Base-by-base conservation (phyloP, 257 asterid species). In the Solanum pimpinellifolium region DNA sequence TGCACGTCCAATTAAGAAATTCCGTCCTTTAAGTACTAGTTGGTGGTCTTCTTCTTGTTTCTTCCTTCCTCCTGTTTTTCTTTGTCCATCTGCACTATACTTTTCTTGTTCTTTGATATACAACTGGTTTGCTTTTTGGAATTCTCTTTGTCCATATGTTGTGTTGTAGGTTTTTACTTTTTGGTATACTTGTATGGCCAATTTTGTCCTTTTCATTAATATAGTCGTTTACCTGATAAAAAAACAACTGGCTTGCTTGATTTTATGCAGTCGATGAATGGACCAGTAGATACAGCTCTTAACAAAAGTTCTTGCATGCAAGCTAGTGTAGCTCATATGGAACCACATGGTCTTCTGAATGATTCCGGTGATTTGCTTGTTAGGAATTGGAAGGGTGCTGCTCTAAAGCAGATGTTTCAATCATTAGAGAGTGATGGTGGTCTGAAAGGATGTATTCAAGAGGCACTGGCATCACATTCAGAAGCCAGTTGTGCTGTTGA, bases 381-480 rank as follows among this genome's bases (percentile, higher is more conserved):
- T 72, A 91, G 91, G 78, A 90, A 90, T 74, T 89, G 90, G 80
- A 93, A 96, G 90, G 89, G 88, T 89, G 68, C 90, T 92, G 90
- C 93, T 86, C 92, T 96, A 88, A 93, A 92, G 89, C 94, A 95
- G 87, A 89, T 95, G 78, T 87, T 85, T 85, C 93, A 89, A 86
- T 91, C 95, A 12, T 83, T 93, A 78, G 90, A 91, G 65, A 86
- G 86, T 84, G 94, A 92, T 83, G 91, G 93, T 90, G 94, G 94
- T 68, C 75, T 94, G 89, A 83, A 80, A 47, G 90, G 89, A 52
- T 94, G 95, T 89, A 90, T 94, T 77, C 90, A 84, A 85, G 91
- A 87, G 44, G 93, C 92, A 72, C 90, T 93, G 84, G 76, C 73
- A 46, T 88, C 85, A 83, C 90, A 89, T 83, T 83, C 91, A 69